Conservation (phyloP, 768 basidiomycete genomes). For the Mycena polygramma region DNA sequence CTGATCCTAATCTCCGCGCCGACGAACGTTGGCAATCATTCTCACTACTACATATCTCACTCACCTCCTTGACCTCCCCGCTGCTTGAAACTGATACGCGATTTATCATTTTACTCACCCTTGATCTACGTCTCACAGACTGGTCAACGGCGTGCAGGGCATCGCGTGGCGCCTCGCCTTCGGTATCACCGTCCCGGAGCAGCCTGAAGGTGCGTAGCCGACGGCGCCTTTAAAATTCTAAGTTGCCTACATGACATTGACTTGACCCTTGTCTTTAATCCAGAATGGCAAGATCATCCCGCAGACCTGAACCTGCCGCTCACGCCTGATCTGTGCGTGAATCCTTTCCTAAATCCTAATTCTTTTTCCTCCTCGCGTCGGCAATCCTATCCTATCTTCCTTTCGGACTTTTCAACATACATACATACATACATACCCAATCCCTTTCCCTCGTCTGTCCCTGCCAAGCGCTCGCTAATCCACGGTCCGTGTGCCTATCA, state of each 20-base stretch:
- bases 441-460: neutral
- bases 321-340: constrained; percentile 57
- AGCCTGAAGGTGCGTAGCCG: constrained; percentile 64
- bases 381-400: too few species aligned
- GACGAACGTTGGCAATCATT: neutral
- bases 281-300: constrained; percentile 71
- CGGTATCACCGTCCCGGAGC: constrained; percentile 60
- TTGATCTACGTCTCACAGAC: neutral
- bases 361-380: too few species aligned
- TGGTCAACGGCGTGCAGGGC: constrained; percentile 46
- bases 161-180: constrained; percentile 74
- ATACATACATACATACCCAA: too few species aligned
- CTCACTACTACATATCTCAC: too few species aligned
- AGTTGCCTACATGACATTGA: too few species aligned
- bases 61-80: neutral
- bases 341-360: neutral
- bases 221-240: too few species aligned
- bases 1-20: constrained; percentile 28
- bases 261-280: neutral
- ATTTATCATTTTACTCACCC: too few species aligned
- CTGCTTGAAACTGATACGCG: constrained; percentile 17
- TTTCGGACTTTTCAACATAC: neutral
- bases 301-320: constrained; percentile 66
- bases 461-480: constrained; percentile 12
- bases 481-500: constrained; percentile 35